Evolutionary conservation across 2,329 filamentous ascomycete genomes (phyloP).

Genomic region (Botrytis paeoniae): DNA sequence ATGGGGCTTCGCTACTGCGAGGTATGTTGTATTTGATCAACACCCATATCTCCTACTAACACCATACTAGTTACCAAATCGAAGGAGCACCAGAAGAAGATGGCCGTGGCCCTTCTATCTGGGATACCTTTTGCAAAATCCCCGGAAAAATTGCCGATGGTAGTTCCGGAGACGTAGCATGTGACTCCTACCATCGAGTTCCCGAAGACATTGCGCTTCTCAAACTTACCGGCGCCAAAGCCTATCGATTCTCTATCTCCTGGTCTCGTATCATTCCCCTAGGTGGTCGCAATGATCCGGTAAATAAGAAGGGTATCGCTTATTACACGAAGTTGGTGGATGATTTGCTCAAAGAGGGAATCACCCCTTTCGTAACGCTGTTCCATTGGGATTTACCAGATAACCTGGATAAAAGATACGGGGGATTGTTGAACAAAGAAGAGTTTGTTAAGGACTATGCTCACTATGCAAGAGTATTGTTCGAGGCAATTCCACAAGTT

Average conservation of each 20-base stretch:
- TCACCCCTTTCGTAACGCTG: slow-evolving; percentile 77
- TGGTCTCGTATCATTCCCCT: slow-evolving; percentile 83
- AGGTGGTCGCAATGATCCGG: slow-evolving; percentile 76
- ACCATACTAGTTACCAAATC: slow-evolving; percentile 70
- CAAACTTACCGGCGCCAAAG: slow-evolving; percentile 67
- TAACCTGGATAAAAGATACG: slow-evolving; percentile 74
- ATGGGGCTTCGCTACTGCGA: slow-evolving; percentile 78
- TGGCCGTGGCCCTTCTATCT: slow-evolving; percentile 78
- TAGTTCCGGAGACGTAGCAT: slow-evolving; percentile 71
- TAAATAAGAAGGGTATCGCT: slow-evolving; percentile 75
- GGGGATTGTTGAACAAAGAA: slow-evolving; percentile 73
- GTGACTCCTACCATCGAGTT: slow-evolving; percentile 82
- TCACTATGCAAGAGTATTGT: slow-evolving; percentile 73
- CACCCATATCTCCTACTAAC: slow-evolving; percentile 1
- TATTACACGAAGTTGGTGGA: slow-evolving; percentile 79
- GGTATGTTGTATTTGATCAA: slow-evolving; percentile 48
- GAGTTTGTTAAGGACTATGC: slow-evolving; percentile 83
- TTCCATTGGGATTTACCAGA: slow-evolving; percentile 89
- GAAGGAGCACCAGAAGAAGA: slow-evolving; percentile 74
- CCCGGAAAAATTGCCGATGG: slow-evolving; percentile 81
- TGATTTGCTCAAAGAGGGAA: slow-evolving; percentile 71
- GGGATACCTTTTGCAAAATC: slow-evolving; percentile 82
- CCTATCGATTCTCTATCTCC: slow-evolving; percentile 81
- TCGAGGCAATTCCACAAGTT: slow-evolving; percentile 70
- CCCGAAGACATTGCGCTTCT: slow-evolving; percentile 74